These are phyloP conservation scores for Gastrolobium bilobum DNA, from an alignment of 306 rosid species.

Conservation along the genomic window DNA sequence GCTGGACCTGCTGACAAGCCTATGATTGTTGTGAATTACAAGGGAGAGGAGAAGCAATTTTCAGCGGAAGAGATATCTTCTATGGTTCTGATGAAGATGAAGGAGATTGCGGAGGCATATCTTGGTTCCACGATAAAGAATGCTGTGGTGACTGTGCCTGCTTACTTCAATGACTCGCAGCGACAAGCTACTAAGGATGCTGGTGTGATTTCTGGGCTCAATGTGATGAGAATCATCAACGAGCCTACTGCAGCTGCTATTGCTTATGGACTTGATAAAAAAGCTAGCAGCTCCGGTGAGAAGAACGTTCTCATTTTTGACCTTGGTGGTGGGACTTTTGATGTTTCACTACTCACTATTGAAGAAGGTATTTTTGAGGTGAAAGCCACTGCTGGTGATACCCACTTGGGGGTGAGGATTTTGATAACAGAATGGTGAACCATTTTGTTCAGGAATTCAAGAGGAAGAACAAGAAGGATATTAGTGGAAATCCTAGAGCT, in stretches of 20 bases:
- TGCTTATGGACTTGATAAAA: slow-evolving; percentile 68
- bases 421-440: slow-evolving; percentile 68
- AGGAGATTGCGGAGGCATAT: slow-evolving; percentile 67
- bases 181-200: slow-evolving; percentile 72
- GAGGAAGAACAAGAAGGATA: slow-evolving; percentile 63
- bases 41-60: slow-evolving; percentile 64
- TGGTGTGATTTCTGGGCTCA: slow-evolving; percentile 63
- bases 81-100: slow-evolving; percentile 67
- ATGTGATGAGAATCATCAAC: slow-evolving; percentile 68
- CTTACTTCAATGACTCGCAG: slow-evolving; percentile 67
- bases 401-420: slow-evolving; percentile 77
- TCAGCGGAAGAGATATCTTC: slow-evolving; percentile 67
- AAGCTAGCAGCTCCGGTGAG: slow-evolving; percentile 49
- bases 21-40: slow-evolving; percentile 61
- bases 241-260: slow-evolving; percentile 71
- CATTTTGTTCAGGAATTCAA: slow-evolving; percentile 71
- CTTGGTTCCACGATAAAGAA: slow-evolving; percentile 58
- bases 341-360: slow-evolving; percentile 64
- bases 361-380: slow-evolving; percentile 69
- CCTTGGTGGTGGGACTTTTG: slow-evolving; percentile 69
- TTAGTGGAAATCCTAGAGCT: slow-evolving; percentile 62
- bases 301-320: slow-evolving; percentile 68
- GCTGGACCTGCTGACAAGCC: slow-evolving; percentile 64
- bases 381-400: slow-evolving; percentile 68
- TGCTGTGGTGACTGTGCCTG: slow-evolving; percentile 67